phyloP scores from a whole-genome alignment of 139 green algal genomes.

The Chlorella vulgaris region DNA sequence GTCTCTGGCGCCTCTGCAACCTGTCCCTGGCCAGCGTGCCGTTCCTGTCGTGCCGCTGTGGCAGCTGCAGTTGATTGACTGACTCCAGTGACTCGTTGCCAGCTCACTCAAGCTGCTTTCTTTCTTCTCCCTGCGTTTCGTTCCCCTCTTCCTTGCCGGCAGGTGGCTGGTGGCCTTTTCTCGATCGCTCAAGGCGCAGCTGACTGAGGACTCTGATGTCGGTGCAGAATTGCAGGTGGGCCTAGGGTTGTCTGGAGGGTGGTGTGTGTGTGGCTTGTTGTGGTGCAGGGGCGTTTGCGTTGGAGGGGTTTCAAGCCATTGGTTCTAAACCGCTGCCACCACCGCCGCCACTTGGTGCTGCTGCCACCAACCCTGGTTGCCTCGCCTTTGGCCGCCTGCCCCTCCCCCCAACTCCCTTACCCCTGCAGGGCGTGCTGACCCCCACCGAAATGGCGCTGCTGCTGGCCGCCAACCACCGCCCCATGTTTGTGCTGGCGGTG shows the following conservation, averaged over 20 bases:
- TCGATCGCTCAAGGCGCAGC: slow-evolving; percentile 37
- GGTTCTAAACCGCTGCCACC: too few species aligned
- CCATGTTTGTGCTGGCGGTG: slow-evolving; percentile 38
- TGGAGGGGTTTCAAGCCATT: too few species aligned
- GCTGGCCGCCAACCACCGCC: slow-evolving; percentile 26
- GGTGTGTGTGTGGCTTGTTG: not conserved
- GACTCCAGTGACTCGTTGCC: too few species aligned
- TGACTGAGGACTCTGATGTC: slow-evolving; percentile 48
- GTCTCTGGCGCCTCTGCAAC: too few species aligned
- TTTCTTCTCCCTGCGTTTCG: not conserved
- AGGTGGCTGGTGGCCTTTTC: slow-evolving; percentile 52
- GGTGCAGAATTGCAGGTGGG: slow-evolving; percentile 11
- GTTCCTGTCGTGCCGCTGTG: not conserved
- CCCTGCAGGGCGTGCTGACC: slow-evolving; percentile 26
- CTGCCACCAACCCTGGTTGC: too few species aligned
- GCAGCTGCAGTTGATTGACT: not conserved
- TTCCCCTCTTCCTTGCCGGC: not conserved
- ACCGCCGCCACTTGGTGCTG: too few species aligned
- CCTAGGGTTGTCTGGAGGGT: slow-evolving; percentile 3
- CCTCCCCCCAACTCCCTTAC: not conserved
- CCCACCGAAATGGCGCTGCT: slow-evolving; percentile 29
- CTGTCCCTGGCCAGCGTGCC: not conserved
- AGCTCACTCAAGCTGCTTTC: not conserved
- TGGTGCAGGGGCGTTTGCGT: too few species aligned
- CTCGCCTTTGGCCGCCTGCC: not conserved